A percentile compares a stretch with the other conserved stretches of the same genome.
These are phyloP conservation scores for Eucalyptus grandis DNA, from an alignment of 345 rosid species.

Conservation along the genomic window DNA sequence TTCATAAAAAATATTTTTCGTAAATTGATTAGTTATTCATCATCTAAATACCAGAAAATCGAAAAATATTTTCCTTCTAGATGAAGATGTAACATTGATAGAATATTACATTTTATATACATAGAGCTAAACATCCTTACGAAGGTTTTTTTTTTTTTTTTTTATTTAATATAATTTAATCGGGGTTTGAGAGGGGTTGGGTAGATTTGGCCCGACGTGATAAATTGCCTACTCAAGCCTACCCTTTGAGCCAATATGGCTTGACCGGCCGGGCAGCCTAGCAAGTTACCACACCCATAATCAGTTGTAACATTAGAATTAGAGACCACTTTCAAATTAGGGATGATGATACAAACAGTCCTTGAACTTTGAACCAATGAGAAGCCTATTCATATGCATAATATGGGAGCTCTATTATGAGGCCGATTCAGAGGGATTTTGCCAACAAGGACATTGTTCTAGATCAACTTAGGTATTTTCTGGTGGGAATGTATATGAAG, in stretches of 20 bases:
- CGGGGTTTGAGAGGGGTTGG: background rate
- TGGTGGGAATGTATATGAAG: no score
- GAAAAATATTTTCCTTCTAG: background rate
- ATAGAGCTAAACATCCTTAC: background rate
- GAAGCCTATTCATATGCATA: no score
- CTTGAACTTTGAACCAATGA: no score
- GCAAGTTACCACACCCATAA: background rate
- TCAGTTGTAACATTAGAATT: background rate
- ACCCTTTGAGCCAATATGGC: background rate
- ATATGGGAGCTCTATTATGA: no score
- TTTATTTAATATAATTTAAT: background rate
- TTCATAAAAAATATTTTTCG: background rate
- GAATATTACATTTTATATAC: background rate
- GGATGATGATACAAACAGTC: accelerated
- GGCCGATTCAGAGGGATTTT: no score
- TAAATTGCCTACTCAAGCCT: background rate
- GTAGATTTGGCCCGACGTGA: background rate
- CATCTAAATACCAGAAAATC: background rate
- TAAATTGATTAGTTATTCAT: background rate
- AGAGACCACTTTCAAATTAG: background rate
- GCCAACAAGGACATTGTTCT: no score
- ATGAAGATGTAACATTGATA: background rate
- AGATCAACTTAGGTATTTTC: no score
- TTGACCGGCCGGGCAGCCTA: accelerated
- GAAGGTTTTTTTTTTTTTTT: accelerated